phyloP scores from a whole-genome alignment of 1,139 yeast genomes.

The Pichia cactophila region DNA sequence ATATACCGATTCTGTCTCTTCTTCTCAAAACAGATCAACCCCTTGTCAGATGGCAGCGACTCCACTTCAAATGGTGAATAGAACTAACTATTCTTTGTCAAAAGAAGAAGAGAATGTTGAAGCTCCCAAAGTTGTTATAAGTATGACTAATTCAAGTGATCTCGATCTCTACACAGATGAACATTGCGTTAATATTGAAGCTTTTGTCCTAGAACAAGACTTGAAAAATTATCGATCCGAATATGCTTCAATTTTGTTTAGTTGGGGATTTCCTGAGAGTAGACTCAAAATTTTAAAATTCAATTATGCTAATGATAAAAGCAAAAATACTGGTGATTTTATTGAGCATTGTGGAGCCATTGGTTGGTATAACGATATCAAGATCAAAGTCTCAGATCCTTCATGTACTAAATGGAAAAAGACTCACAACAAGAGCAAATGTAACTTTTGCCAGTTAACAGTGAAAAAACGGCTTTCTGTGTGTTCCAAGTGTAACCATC shows the following conservation, averaged over 20 bases:
- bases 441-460: conserved; percentile 59
- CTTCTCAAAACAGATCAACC: conserved; percentile 9
- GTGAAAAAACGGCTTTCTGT: conserved; percentile 56
- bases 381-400: neutral
- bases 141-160: conserved; percentile 48
- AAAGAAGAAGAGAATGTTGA: neutral
- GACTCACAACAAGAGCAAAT: conserved; percentile 26
- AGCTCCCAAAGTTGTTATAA: conserved; percentile 34
- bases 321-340: conserved; percentile 17
- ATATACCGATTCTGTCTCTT: neutral
- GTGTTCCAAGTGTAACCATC: conserved; percentile 72
- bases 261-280: conserved; percentile 78
- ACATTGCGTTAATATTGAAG: conserved; percentile 40
- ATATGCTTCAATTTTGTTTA: conserved; percentile 71
- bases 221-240: conserved; percentile 52
- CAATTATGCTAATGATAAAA: conserved; percentile 37
- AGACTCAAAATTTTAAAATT: conserved; percentile 73
- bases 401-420: conserved; percentile 12
- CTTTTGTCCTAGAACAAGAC: conserved; percentile 38
- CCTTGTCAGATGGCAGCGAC: conserved; percentile 18
- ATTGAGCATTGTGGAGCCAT: conserved; percentile 36
- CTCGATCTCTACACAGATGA: conserved; percentile 48
- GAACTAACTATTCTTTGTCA: conserved; percentile 1
- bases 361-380: conserved; percentile 31
- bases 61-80: conserved; percentile 19